Evolutionary conservation across 139 green algal genomes (phyloP).

Genomic region (Volvox reticuliferus): DNA sequence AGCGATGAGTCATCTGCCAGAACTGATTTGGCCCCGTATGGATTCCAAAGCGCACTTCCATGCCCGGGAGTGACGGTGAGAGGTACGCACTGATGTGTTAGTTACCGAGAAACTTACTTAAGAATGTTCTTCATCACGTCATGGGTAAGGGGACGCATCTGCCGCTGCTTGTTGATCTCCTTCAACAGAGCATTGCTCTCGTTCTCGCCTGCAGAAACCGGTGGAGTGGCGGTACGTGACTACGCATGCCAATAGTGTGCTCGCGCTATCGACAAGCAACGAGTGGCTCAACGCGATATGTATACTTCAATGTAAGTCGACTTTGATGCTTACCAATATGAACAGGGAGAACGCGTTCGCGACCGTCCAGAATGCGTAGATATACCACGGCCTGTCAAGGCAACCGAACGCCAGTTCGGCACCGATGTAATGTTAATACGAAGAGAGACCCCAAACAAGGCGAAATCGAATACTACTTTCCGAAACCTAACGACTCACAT

Average conservation of each 20-base stretch:
- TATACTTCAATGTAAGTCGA: background rate
- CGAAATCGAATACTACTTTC: background rate
- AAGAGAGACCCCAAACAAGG: background rate
- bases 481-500: constrained; percentile 2
- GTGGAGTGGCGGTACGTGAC: background rate
- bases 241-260: background rate
- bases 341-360: constrained; percentile 49
- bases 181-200: constrained; percentile 67
- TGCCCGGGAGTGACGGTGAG: too few relatives aligned
- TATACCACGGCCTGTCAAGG: constrained; percentile 50
- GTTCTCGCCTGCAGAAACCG: constrained; percentile 54
- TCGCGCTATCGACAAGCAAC: too few relatives aligned
- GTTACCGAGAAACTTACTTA: background rate
- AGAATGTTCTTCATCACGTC: constrained; percentile 73
- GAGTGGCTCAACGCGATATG: background rate
- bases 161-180: constrained; percentile 61
- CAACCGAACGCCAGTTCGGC: background rate
- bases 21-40: too few relatives aligned
- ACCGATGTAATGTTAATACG: background rate
- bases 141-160: constrained; percentile 70
- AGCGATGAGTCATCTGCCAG: too few relatives aligned
- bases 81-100: too few relatives aligned
- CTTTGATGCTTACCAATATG: constrained; percentile 48
- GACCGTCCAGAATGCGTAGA: constrained; percentile 51
- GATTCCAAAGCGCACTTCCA: too few relatives aligned